Evolutionary conservation across 2,329 filamentous ascomycete genomes (phyloP).

Genomic region (Aspergillus melleus): DNA sequence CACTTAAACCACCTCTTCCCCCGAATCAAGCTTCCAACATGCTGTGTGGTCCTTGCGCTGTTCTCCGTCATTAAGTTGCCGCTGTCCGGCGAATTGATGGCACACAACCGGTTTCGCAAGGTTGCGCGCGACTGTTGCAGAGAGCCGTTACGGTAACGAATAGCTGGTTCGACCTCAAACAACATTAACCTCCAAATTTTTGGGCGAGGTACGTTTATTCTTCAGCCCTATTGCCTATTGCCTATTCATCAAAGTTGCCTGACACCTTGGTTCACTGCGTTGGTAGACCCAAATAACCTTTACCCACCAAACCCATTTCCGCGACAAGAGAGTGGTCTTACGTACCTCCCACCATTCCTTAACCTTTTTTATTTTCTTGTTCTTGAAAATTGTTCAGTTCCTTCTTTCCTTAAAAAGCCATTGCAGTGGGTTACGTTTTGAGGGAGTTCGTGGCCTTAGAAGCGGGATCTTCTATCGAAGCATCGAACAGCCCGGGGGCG

Average conservation of each 20-base stretch:
- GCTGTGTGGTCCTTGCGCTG: conserved; percentile 18
- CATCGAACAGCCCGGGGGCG: background rate
- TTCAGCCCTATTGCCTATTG: background rate
- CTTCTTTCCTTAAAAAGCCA: background rate
- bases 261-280: background rate
- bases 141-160: conserved; percentile 13
- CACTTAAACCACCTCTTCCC: conserved; percentile 3
- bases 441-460: conserved; percentile 9
- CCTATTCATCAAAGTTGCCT: background rate
- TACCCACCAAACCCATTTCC: background rate
- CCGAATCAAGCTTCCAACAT: conserved; percentile 15
- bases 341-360: background rate
- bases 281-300: background rate
- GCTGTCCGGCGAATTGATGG: conserved; percentile 23
- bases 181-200: background rate
- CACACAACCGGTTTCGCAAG: conserved; percentile 19
- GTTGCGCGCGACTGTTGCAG: conserved; percentile 15
- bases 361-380: background rate
- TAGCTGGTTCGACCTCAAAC: background rate
- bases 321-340: background rate
- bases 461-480: conserved; percentile 22
- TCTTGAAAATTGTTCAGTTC: background rate
- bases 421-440: background rate
- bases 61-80: conserved; percentile 22
- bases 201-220: background rate